Conservation (phyloP, 2,329 filamentous ascomycete species). For the Calonectria fujianensis region DNA sequence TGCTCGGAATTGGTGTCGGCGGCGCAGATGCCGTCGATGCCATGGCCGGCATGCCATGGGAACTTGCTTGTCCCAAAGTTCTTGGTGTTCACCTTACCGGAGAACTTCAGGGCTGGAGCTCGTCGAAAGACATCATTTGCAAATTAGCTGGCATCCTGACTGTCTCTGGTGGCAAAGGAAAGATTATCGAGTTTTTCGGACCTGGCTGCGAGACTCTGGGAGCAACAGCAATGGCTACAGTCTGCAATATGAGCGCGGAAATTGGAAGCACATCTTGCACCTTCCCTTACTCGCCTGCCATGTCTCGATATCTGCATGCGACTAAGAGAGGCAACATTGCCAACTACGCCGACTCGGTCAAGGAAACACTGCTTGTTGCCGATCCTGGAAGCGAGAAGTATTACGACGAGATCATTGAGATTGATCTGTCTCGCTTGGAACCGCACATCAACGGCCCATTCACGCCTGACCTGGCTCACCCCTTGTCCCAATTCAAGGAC, state of each 20-base stretch:
- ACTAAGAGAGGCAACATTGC: constrained; percentile 56
- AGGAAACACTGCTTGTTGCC: constrained; percentile 51
- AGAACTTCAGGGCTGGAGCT: constrained; percentile 56
- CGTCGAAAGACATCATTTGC: constrained; percentile 61
- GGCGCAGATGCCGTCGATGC: constrained; percentile 68
- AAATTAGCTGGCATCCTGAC: constrained; percentile 60
- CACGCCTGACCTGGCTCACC: constrained; percentile 59
- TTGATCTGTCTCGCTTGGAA: constrained; percentile 58
- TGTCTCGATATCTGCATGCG: constrained; percentile 57
- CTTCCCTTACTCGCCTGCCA: constrained; percentile 60
- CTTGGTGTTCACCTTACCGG: constrained; percentile 58
- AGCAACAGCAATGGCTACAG: constrained; percentile 61
- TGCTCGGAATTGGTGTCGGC: constrained; percentile 65
- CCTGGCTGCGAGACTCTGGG: constrained; percentile 57
- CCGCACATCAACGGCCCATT: constrained; percentile 61
- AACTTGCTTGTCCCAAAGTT: constrained; percentile 58
- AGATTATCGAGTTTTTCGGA: constrained; percentile 61
- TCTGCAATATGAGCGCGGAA: constrained; percentile 62
- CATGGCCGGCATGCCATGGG: constrained; percentile 60
- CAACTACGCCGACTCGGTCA: constrained; percentile 49
- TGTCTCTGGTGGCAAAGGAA: constrained; percentile 59
- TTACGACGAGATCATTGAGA: constrained; percentile 60
- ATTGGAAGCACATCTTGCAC: constrained; percentile 61
- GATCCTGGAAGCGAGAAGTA: constrained; percentile 57
- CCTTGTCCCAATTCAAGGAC: constrained; percentile 56